Conservation (phyloP, 129 eudicot species). For the Escallonia herrerae region DNA sequence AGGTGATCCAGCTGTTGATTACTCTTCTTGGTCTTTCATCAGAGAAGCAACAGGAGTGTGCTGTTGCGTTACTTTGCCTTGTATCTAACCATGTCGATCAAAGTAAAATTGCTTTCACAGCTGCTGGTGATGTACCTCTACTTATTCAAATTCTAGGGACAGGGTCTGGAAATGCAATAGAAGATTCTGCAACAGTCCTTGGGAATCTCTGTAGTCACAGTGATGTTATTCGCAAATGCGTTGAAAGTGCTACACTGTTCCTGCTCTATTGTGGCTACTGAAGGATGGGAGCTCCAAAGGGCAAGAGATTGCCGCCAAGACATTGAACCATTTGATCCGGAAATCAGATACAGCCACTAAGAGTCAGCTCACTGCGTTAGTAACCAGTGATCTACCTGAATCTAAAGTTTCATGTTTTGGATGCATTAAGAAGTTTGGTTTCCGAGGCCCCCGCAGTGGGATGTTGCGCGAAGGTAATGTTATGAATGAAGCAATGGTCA, state of each 20-base stretch:
- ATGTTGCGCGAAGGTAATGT: too few relatives aligned
- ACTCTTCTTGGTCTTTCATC: conserved; percentile 98
- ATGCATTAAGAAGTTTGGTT: conserved; percentile 89
- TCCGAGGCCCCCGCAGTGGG: too few relatives aligned
- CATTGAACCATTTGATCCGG: conserved; percentile 94
- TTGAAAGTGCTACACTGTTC: conserved; percentile 99
- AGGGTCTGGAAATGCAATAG: conserved; percentile 92
- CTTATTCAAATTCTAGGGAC: conserved; percentile 96
- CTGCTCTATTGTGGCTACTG: conserved; percentile 90
- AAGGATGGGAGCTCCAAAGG: conserved; percentile 97
- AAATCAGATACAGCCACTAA: conserved; percentile 95
- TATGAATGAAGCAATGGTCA: conserved; percentile 89
- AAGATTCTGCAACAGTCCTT: conserved; percentile 92
- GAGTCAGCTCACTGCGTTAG: conserved; percentile 89
- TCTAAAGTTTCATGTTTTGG: conserved; percentile 89
- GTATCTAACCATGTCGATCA: conserved; percentile 87
- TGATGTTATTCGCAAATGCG: conserved; percentile 99
- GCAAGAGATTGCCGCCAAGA: conserved; percentile 95
- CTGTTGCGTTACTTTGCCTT: conserved; percentile 95
- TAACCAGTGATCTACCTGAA: conserved; percentile 95
- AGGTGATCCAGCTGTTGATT: conserved; percentile 91
- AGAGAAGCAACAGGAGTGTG: conserved; percentile 99
- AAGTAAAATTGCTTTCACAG: conserved; percentile 97
- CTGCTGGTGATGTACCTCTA: conserved; percentile 99
- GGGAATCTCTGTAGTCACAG: conserved; percentile 98